These are phyloP conservation scores for Fusarium brevicatenulatum DNA, from an alignment of 2,329 filamentous ascomycete species.

Conservation along the genomic window DNA sequence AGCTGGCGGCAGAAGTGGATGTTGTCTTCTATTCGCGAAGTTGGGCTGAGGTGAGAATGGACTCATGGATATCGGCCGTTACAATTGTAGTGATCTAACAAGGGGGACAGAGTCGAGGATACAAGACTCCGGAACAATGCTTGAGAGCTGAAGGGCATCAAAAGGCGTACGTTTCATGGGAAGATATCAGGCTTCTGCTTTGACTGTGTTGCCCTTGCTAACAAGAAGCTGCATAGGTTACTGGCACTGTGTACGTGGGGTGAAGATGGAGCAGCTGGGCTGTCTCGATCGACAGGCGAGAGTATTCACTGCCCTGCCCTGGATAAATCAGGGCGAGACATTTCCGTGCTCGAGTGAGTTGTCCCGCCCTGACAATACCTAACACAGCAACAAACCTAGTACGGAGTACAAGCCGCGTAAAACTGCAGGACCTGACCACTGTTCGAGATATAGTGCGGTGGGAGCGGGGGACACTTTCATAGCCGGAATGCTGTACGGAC, in stretches of 20 bases:
- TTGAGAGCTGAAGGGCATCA: slow-evolving; percentile 56
- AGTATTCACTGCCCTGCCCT: slow-evolving; percentile 55
- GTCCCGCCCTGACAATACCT: slow-evolving; percentile 46
- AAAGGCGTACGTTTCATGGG: slow-evolving; percentile 62
- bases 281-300: slow-evolving; percentile 46
- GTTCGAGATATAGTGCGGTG: slow-evolving; percentile 64
- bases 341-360: slow-evolving; percentile 70
- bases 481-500: slow-evolving; percentile 73
- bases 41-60: slow-evolving; percentile 71
- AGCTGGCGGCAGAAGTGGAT: slow-evolving; percentile 71
- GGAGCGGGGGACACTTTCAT: slow-evolving; percentile 82
- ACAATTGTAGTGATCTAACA: slow-evolving; percentile 26
- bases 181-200: slow-evolving; percentile 6
- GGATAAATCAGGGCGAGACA: slow-evolving; percentile 47
- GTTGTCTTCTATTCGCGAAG: slow-evolving; percentile 78
- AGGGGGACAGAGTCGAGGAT: slow-evolving; percentile 49
- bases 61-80: slow-evolving; percentile 8
- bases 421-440: slow-evolving; percentile 36
- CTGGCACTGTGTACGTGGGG: slow-evolving; percentile 70
- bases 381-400: slow-evolving; percentile 12
- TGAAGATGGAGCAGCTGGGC: slow-evolving; percentile 55
- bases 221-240: slow-evolving; percentile 49
- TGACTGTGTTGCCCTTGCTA: slow-evolving; percentile 29
- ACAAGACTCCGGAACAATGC: slow-evolving; percentile 61
- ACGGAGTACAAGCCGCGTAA: slow-evolving; percentile 12